A percentile compares a stretch with the other conserved stretches of the same genome.
Evolutionary conservation across 495 filamentous ascomycete species (phyloP).

Genomic region (Pyrenula massariospora): DNA sequence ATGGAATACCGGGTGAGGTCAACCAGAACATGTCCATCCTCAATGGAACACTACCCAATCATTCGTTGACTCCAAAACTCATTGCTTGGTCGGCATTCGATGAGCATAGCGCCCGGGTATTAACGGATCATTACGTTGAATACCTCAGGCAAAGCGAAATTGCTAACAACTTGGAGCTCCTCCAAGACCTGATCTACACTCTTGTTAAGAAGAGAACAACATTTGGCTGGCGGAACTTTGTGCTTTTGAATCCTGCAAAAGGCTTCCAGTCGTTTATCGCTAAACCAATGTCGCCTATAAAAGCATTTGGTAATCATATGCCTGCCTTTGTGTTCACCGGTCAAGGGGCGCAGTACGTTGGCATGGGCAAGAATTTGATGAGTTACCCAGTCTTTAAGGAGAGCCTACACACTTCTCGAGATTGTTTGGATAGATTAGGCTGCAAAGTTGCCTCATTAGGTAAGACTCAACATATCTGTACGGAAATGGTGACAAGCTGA

Average conservation of each 20-base stretch:
- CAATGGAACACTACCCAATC: neutral
- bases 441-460: constrained; percentile 1
- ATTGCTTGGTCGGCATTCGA: constrained; percentile 20
- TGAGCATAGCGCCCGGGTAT: constrained; percentile 16
- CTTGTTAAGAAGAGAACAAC: constrained; percentile 10
- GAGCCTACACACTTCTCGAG: constrained; percentile 15
- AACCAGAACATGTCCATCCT: neutral
- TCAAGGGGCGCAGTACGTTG: constrained; percentile 24
- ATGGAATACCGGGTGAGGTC: neutral
- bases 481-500: constrained; percentile 13
- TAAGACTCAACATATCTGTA: neutral
- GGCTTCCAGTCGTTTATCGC: constrained; percentile 12
- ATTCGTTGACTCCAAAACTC: neutral
- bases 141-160: neutral
- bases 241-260: constrained; percentile 10
- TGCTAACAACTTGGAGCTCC: neutral
- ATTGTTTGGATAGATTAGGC: constrained; percentile 11
- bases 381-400: constrained; percentile 12
- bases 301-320: constrained; percentile 1
- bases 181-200: constrained; percentile 9
- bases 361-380: constrained; percentile 19
- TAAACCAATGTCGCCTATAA: constrained; percentile 9
- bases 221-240: constrained; percentile 17
- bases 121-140: neutral
- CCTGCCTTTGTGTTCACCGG: constrained; percentile 26